Percentiles rank a stretch among this genome's conserved stretches.
Evolutionary conservation across 345 rosid genomes (phyloP).

Genomic region (Clarkia xantiana): DNA sequence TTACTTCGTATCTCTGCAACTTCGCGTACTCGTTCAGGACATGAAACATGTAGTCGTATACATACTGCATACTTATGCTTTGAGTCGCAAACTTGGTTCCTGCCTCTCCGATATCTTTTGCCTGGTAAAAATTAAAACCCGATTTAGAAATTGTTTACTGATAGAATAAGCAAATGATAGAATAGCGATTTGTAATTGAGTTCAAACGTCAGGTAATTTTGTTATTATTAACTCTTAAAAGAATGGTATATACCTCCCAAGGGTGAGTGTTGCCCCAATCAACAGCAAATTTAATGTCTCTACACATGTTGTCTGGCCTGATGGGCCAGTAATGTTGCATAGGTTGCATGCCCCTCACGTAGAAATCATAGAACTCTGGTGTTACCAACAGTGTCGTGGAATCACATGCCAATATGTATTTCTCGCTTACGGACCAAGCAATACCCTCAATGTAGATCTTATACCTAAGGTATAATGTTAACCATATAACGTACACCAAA

Average conservation of each 20-base stretch:
- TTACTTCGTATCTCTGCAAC: conserved; percentile 24
- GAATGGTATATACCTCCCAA: conserved; percentile 20
- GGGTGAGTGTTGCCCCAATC: conserved; percentile 39
- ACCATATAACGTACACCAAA: no score
- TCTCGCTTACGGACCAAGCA: conserved; percentile 42
- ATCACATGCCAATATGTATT: conserved; percentile 35
- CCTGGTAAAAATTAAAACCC: conserved; percentile 10
- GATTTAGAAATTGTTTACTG: no score
- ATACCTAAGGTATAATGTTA: no score
- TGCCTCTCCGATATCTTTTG: conserved; percentile 21
- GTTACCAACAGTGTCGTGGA: conserved; percentile 23
- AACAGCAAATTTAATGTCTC: conserved; percentile 31
- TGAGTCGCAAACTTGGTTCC: conserved; percentile 21
- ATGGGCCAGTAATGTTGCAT: conserved; percentile 42
- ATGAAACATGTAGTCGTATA: conserved; percentile 43
- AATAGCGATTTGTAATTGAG: no score
- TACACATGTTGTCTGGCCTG: conserved; percentile 17
- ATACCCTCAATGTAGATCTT: conserved; percentile 37
- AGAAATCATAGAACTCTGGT: conserved; percentile 27
- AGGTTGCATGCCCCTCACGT: conserved; percentile 30
- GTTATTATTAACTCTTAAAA: no score
- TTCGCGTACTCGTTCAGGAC: conserved; percentile 26
- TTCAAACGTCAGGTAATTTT: no score
- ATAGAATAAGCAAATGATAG: no score
- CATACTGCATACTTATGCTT: conserved; percentile 23